Base-by-base conservation (phyloP, 768 basidiomycete genomes). In the Candolleomyces eurysporus region DNA sequence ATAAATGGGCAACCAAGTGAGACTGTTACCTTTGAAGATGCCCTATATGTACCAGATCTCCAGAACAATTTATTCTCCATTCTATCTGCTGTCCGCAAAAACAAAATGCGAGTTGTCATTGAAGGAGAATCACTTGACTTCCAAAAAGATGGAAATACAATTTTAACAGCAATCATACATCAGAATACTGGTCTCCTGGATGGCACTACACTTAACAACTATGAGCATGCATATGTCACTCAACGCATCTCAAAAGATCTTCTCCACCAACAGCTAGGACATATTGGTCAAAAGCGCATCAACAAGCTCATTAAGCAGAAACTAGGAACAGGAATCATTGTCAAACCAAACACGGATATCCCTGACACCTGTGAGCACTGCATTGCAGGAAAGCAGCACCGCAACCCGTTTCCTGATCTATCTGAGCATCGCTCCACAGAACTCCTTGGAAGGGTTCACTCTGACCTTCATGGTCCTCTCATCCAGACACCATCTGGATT, bases 391-490 rank as follows among this genome's bases (percentile, higher is more conserved):
- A 69, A 69, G 51, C 60, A 61, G 36, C 68, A 69, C 56, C 58
- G 61, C 10, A 13, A 56, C 26, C 60, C 66, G 7, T 66, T 67
- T 48, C 61, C 64, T 17, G 16, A 45, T 2, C 53, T 57, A 31
- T 36, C 57, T 17, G 50, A 31, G 22, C 17, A 56, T 31, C 21
- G 40, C 54, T 42, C 43, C 49, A 57, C 61, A 31, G 36, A 56
- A 26, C 43, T 58, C 39, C 67, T 74, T 6, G 64, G 65, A 4
- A 65, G 65, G 2, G 64, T 77, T 16, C 73, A 72, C 62, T 63
- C 64, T 45, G 75, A 77, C 51, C 36, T 76, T 1, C 61, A 71
- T 17, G 74, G 75, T 30, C 75, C 73, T 8, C 59, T 74, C 67
- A 13, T 53, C 61, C 9, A 36, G 50, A 16, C 64, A 57, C 10